A percentile compares a stretch with the other conserved stretches of the same genome.
Conservation (phyloP, 1,284 basidiomycete genomes). For the Melanopsichium pennsylvanicum region DNA sequence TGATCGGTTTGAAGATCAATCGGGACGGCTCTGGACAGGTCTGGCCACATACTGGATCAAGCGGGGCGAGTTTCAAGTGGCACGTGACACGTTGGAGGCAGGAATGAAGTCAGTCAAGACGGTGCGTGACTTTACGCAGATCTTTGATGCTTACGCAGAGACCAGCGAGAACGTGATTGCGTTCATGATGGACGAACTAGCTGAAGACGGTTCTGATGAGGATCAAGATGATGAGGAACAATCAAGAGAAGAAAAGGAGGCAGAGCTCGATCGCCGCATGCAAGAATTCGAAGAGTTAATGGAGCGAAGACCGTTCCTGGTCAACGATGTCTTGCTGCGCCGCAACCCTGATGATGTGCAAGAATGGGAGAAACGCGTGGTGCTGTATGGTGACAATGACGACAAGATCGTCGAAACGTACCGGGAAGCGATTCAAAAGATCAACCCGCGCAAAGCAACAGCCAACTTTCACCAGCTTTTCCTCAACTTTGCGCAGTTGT, state of each 20-base stretch:
- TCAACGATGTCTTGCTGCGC: conserved; percentile 92
- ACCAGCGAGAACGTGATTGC: conserved; percentile 91
- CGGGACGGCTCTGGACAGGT: conserved; percentile 93
- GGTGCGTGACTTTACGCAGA: conserved; percentile 95
- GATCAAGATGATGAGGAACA: conserved; percentile 40
- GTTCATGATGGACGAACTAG: conserved; percentile 87
- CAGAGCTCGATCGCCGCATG: conserved; percentile 87
- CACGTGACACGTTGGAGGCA: conserved; percentile 84
- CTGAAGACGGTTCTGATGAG: conserved; percentile 66
- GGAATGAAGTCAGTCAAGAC: conserved; percentile 87
- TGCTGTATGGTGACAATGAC: conserved; percentile 89
- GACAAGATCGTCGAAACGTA: conserved; percentile 94
- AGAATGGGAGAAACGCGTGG: conserved; percentile 99
- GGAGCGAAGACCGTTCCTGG: conserved; percentile 92
- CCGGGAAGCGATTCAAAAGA: conserved; percentile 83
- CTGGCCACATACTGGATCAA: conserved; percentile 99
- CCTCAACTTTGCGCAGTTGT: conserved; percentile 95
- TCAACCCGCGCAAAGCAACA: conserved; percentile 88
- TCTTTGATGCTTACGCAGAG: conserved; percentile 96
- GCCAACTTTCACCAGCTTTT: conserved; percentile 90
- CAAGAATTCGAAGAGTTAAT: conserved; percentile 92
- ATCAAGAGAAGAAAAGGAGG: conserved; percentile 75
- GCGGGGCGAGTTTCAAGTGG: conserved; percentile 89
- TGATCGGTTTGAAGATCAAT: conserved; percentile 90
- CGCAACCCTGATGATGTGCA: conserved; percentile 98